Evolutionary conservation across 768 basidiomycete species (phyloP), one percentile per base, ranked within the genome.

Genomic region (Trametes villosa): DNA sequence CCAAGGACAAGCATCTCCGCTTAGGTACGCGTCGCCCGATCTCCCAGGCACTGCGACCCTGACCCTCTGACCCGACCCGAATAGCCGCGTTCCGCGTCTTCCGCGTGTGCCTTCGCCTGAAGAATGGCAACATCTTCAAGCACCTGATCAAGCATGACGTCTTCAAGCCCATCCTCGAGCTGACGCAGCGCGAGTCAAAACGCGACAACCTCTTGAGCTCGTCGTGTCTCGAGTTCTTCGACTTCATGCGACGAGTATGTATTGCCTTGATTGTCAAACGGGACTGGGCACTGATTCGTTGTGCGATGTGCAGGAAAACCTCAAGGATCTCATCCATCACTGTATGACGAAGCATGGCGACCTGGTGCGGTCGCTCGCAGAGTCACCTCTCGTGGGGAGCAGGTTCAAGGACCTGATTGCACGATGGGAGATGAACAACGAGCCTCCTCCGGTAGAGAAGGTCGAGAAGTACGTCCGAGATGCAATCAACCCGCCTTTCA

Each of bases 191-290:
- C 62, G 96, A 97, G 74, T 89, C 91, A 33, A 78, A 82, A 53
- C 82, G 92, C 59, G 97, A 99, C 73, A 99, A 96, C 75, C 81
- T 99, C 62, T 78, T 99, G 55, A 92, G 89, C 67, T 95, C 94
- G 68, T 93, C 95, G 38, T 98, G 94, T 79, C 89, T 97, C 73
- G 97, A 98, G 72, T 91, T 92, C 64, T 95, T 98, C 68, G 97
- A 99, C 67, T 83, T 85, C 66, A 91, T 98, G 74, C 87, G 94
- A 55, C 83, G 86, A 77, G 95, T 96, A 63, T 63, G 66, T 56
- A 1, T 26, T 6, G 15, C 7, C 3, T 22, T 15, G 20, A 9
- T 22, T 26, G 18, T 18, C 13, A 13, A 2, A 0, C 17, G 9
- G 0, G 11, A 41, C 15, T 30, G 11, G 22, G 2, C 3, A 20